Conservation (phyloP, 768 basidiomycete genomes). For the Lactifluus piperatus region DNA sequence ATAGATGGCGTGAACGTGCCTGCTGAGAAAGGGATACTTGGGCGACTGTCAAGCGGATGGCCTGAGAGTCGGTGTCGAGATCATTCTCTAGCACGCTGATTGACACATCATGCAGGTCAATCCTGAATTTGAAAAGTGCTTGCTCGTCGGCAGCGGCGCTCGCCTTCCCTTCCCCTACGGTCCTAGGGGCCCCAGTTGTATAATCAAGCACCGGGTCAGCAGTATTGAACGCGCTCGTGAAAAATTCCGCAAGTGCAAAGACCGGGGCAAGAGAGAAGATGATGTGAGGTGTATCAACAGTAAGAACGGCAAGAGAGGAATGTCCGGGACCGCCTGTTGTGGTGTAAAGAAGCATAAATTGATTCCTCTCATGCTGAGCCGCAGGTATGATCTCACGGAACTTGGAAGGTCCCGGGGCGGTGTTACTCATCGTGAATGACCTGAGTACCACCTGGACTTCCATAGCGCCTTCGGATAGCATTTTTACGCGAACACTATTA, state of each 20-base stretch:
- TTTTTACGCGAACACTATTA: constrained; percentile 71
- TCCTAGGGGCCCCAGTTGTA: constrained; percentile 15
- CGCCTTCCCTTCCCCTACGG: constrained; percentile 6
- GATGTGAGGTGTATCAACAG: constrained; percentile 86
- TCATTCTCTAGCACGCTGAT: constrained; percentile 86
- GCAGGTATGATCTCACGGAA: constrained; percentile 96
- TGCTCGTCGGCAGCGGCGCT: constrained; percentile 6
- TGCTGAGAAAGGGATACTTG: constrained; percentile 88
- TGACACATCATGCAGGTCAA: constrained; percentile 87
- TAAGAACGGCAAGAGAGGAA: constrained; percentile 69
- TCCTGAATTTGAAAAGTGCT: constrained; percentile 50
- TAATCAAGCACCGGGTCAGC: constrained; percentile 17
- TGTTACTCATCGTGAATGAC: constrained; percentile 90
- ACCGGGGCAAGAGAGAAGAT: constrained; percentile 91
- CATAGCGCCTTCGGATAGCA: constrained; percentile 71
- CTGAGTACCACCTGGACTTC: constrained; percentile 85
- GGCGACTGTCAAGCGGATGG: constrained; percentile 76
- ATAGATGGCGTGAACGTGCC: constrained; percentile 34
- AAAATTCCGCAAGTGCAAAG: constrained; percentile 82
- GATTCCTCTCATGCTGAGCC: constrained; percentile 77
- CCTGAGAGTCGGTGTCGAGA: constrained; percentile 65
- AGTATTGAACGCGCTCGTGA: constrained; percentile 45
- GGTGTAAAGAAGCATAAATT: constrained; percentile 90
- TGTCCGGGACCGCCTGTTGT: constrained; percentile 49
- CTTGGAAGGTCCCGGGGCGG: constrained; percentile 65